phyloP scores from a whole-genome alignment of 2,329 filamentous ascomycete species.

The Pseudopyrenochaeta lycopersici region DNA sequence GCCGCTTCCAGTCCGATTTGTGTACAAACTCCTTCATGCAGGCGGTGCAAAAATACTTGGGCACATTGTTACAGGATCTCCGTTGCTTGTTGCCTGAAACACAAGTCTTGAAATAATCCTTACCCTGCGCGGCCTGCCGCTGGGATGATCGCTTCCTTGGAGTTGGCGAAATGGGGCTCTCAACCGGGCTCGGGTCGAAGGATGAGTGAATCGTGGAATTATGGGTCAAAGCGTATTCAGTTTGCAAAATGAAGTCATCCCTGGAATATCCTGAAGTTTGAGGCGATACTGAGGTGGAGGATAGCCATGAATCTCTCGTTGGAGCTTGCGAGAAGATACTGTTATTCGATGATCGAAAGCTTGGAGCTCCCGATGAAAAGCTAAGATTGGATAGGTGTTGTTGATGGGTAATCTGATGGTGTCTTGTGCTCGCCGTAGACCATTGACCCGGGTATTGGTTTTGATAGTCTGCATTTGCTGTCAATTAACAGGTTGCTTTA shows the following conservation, averaged over 20 bases:
- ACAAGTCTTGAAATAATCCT: constrained; percentile 40
- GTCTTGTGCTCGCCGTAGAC: constrained; percentile 5
- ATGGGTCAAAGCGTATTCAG: constrained; percentile 13
- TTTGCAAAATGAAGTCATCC: constrained; percentile 19
- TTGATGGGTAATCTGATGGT: constrained; percentile 13
- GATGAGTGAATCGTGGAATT: constrained; percentile 5
- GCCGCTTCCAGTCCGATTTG: constrained; percentile 74
- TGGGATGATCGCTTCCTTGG: constrained; percentile 12
- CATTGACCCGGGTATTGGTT: constrained; percentile 13
- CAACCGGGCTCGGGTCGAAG: constrained; percentile 1
- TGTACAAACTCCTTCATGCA: constrained; percentile 69
- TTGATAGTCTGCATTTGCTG: constrained; percentile 13
- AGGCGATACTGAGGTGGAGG: constrained; percentile 33
- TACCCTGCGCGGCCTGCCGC: constrained; percentile 17
- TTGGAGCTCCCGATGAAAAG: constrained; percentile 25
- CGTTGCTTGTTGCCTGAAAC: constrained; percentile 33
- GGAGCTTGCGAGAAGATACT: constrained; percentile 30
- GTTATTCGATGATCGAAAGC: constrained; percentile 23
- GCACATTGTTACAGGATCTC: constrained; percentile 27
- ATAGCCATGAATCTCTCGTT: constrained; percentile 29
- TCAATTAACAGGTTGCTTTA: constrained; percentile 7
- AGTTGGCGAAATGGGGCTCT: constrained; percentile 3
- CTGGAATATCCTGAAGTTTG: constrained; percentile 18
- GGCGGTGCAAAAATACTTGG: constrained; percentile 51
- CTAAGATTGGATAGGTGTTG: constrained; percentile 29